phyloP scores from a whole-genome alignment of 148 eudicot genomes.

The Vaccinium macrocarpon region DNA sequence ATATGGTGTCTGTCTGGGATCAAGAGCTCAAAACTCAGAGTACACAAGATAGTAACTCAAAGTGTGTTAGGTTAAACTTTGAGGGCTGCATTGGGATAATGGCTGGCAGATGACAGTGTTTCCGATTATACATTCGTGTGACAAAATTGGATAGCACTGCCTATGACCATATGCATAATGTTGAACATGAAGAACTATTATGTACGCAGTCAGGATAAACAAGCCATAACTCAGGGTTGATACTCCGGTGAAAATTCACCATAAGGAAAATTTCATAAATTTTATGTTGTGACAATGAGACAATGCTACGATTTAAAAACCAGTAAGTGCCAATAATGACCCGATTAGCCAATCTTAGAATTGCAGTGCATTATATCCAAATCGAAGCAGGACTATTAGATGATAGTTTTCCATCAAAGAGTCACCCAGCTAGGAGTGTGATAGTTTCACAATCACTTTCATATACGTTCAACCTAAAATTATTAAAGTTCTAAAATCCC shows the following conservation, averaged over 20 bases:
- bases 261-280: neutral
- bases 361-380: neutral
- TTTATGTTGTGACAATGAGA: neutral
- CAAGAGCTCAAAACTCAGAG: neutral
- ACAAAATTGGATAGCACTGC: neutral
- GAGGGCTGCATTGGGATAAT: neutral
- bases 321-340: neutral
- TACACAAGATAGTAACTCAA: neutral
- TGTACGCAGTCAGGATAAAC: neutral
- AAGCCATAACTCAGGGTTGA: neutral
- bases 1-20: neutral
- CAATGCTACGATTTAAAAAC: neutral
- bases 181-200: neutral
- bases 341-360: neutral
- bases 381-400: neutral
- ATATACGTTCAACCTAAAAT: neutral
- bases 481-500: neutral
- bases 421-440: neutral
- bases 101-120: neutral
- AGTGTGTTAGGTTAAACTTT: neutral
- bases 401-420: neutral
- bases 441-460: neutral
- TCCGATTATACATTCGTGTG: neutral
- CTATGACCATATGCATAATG: neutral
- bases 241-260: neutral